These are phyloP conservation scores for Patellifolia procumbens DNA, from an alignment of 179 eudicot genomes.

Conservation along the genomic window DNA sequence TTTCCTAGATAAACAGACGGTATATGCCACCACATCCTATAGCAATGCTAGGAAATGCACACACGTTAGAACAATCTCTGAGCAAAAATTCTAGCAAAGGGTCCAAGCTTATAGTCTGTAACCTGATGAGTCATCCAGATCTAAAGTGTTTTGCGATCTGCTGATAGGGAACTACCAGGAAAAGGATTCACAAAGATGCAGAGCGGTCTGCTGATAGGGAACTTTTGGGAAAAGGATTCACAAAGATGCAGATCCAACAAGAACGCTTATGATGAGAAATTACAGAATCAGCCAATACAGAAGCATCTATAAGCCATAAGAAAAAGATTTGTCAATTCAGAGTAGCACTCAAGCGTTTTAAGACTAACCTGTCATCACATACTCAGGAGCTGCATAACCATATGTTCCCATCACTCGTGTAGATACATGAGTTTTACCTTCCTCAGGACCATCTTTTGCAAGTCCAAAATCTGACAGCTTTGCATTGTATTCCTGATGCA, in stretches of 20 bases:
- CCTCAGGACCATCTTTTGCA: constrained; percentile 91
- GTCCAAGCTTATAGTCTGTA: not conserved
- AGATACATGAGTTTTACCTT: constrained; percentile 89
- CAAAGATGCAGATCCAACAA: not conserved
- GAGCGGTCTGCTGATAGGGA: no score
- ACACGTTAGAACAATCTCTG: not conserved
- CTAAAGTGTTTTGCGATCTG: not conserved
- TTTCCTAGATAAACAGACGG: not conserved
- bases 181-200: no score
- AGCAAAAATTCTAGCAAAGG: not conserved
- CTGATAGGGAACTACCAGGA: no score
- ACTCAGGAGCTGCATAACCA: constrained; percentile 87
- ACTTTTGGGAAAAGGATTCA: not conserved
- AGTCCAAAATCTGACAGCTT: constrained; percentile 92
- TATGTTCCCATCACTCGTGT: constrained; percentile 96
- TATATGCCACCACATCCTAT: not conserved
- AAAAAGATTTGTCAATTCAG: not conserved
- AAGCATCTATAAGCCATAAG: not conserved
- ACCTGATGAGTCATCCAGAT: not conserved
- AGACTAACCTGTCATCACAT: constrained; percentile 85
- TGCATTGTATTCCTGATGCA: constrained; percentile 78
- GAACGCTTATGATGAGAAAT: not conserved
- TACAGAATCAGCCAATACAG: not conserved
- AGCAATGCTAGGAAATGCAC: not conserved
- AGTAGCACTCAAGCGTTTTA: not conserved